Evolutionary conservation across 352 stramenopile species (phyloP), one percentile per base, ranked within the genome.

Genomic region (Proteromonas lacertae): DNA sequence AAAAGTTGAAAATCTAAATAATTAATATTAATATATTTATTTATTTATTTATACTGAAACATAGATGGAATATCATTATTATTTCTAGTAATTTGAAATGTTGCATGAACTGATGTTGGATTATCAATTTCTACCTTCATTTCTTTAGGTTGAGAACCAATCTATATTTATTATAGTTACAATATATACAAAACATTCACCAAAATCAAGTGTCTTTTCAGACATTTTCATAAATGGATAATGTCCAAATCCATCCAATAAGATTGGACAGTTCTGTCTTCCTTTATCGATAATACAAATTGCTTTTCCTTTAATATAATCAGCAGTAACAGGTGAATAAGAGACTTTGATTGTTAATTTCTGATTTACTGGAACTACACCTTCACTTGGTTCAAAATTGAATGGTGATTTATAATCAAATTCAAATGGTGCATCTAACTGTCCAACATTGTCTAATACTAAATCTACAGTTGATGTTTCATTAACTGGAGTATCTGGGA

Each of bases 371-470:
- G 38, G 38, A 7, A 86, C 51, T 0, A 51, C 47, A 0, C 73
- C 73, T 10, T 48, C 48, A 12, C 48, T 42, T 6, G 75, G 70
- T n/a, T 53, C 53, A 17, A 88, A 52, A 8, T 49, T 46, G 38
- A 88, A 87, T 0, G 70, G 72, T 0, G 46, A 54, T 14, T 69
- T 51, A 4, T 78, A 41, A 4, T 53, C 62, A 71, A 69, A 89
- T n/a, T 64, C 40, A 41, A 78, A 88, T 1, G 60, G 19, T 1
- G 53, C 57, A 33, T 75, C 57, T 18, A 88, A 64, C 44, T 88
- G 62, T 0, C 73, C 72, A 4, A 49, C 71, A 46, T 86, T 87
- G 21, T 54, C 48, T 32, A 90, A 44, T 23, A 43, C 25, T 31
- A 89, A 80, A 17, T 40, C 51, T 17, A 57, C 50, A 20, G 55